Evolutionary conservation across 345 rosid genomes (phyloP).

Genomic region (Eutrema japonicum): DNA sequence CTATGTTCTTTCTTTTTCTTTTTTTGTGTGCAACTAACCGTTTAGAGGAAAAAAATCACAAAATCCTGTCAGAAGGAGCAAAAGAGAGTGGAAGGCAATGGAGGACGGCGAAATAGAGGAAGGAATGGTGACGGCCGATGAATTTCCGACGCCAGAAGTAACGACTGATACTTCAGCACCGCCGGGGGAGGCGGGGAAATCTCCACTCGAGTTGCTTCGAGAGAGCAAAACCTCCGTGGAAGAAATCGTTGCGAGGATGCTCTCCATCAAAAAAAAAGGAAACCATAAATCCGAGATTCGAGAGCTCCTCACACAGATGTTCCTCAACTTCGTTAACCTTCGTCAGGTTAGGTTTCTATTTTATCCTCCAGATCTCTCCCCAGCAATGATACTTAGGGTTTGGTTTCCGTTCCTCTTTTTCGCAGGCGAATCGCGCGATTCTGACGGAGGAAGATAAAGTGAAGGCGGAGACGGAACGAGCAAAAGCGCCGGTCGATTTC

Average conservation of each 20-base stretch:
- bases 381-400: constrained; percentile 22
- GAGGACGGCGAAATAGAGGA: constrained; percentile 97
- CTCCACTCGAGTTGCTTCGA: constrained; percentile 62
- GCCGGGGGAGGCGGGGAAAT: constrained; percentile 49
- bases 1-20: too few relatives aligned
- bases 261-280: constrained; percentile 60
- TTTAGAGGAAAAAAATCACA: not conserved
- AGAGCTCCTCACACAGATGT: constrained; percentile 80
- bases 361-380: not conserved
- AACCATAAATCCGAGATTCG: constrained; percentile 66
- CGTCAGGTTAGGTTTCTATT: constrained; percentile 61
- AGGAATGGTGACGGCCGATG: constrained; percentile 57
- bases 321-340: constrained; percentile 78
- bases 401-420: not conserved
- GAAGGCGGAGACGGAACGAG: constrained; percentile 83
- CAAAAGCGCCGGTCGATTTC: constrained; percentile 85
- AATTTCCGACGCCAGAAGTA: constrained; percentile 20
- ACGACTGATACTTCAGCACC: constrained; percentile 30
- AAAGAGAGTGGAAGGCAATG: constrained; percentile 44
- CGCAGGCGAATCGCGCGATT: constrained; percentile 76
- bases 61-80: not conserved
- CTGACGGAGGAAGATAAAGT: constrained; percentile 81
- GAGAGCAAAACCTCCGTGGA: constrained; percentile 81
- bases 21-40: too few relatives aligned
- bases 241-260: constrained; percentile 67